Evolutionary conservation across 2,329 filamentous ascomycete species (phyloP).

Genomic region (Colletotrichum abscissum): DNA sequence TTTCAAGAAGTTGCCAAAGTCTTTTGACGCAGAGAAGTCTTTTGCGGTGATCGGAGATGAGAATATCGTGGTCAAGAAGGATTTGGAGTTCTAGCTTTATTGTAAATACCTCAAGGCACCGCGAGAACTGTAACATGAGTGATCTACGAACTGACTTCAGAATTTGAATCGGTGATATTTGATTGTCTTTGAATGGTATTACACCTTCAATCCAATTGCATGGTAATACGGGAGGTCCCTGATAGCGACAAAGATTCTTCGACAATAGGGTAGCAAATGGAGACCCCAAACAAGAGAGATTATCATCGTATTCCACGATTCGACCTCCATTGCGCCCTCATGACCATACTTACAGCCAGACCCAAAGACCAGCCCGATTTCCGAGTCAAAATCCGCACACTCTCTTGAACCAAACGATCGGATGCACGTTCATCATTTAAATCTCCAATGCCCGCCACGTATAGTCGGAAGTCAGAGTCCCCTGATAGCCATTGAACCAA

Average conservation of each 20-base stretch:
- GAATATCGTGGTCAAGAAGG: conserved; percentile 4
- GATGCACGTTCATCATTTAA: background rate
- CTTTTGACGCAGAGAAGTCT: background rate
- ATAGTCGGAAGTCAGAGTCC: background rate
- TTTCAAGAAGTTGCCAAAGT: background rate
- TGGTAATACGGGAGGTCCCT: too few relatives aligned
- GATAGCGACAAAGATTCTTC: background rate
- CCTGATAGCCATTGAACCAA: background rate
- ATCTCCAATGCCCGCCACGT: background rate
- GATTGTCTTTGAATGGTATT: too few relatives aligned
- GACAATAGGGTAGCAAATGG: background rate
- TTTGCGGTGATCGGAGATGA: conserved; percentile 6
- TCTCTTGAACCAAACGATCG: background rate
- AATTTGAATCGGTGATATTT: too few relatives aligned
- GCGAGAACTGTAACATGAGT: background rate
- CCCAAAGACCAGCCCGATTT: background rate
- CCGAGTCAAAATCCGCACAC: background rate
- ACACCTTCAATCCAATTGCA: too few relatives aligned
- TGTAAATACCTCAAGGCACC: background rate
- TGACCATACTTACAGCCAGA: background rate
- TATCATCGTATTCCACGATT: background rate
- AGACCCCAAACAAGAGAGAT: background rate
- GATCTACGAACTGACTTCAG: background rate
- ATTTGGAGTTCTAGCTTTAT: background rate
- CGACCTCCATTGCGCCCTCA: background rate